Evolutionary conservation across 1,284 basidiomycete genomes (phyloP).

Genomic region (Marasmius fiardii): DNA sequence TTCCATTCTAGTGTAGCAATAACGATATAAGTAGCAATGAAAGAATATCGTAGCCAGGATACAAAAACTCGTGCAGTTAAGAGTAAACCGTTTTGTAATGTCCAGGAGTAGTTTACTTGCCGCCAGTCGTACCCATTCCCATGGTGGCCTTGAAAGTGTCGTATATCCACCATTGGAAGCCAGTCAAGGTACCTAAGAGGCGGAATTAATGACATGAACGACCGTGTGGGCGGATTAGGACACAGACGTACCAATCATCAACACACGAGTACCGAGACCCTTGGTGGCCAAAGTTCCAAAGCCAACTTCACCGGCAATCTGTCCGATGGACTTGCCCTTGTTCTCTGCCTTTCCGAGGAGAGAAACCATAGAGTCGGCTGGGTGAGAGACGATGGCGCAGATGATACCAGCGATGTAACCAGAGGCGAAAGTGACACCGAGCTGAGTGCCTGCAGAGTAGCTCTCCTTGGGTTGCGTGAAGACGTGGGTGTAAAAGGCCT

Average conservation of each 20-base stretch:
- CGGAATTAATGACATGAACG: slow-evolving; percentile 1
- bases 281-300: slow-evolving; percentile 62
- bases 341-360: slow-evolving; percentile 74
- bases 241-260: slow-evolving; percentile 21
- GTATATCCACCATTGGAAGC: slow-evolving; percentile 92
- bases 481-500: slow-evolving; percentile 73
- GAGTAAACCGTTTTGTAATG: too few species aligned
- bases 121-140: slow-evolving; percentile 82
- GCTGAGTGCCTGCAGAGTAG: slow-evolving; percentile 70
- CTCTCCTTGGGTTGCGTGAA: slow-evolving; percentile 72
- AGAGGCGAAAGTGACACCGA: slow-evolving; percentile 77
- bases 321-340: slow-evolving; percentile 69
- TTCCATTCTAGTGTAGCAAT: too few species aligned
- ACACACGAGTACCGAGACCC: slow-evolving; percentile 75
- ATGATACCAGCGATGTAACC: slow-evolving; percentile 82
- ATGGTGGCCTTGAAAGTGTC: slow-evolving; percentile 77
- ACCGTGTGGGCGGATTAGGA: neutral
- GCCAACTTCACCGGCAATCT: slow-evolving; percentile 69
- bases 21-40: too few species aligned
- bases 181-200: slow-evolving; percentile 61
- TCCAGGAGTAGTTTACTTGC: too few species aligned
- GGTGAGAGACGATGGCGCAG: slow-evolving; percentile 81
- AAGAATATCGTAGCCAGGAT: too few species aligned
- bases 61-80: too few species aligned
- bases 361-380: slow-evolving; percentile 77